These are phyloP conservation scores for Platanus orientalis DNA, from an alignment of 164 flowering plant species.

Conservation along the genomic window DNA sequence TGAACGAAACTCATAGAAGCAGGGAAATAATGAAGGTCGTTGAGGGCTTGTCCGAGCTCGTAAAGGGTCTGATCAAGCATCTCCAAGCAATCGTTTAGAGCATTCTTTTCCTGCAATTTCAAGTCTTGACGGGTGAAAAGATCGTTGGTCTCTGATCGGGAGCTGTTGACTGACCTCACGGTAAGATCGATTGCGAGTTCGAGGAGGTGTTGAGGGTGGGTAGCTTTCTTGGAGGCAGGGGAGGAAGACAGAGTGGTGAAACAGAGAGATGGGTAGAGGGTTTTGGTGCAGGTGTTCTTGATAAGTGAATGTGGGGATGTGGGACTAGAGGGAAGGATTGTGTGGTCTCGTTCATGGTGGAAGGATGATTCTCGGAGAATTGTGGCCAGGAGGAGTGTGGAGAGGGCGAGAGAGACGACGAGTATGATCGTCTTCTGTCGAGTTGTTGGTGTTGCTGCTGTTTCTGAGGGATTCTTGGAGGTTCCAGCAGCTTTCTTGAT, in stretches of 20 bases:
- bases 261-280: constrained; percentile 37
- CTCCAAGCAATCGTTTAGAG: constrained; percentile 39
- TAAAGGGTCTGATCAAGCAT: constrained; percentile 40
- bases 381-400: not conserved
- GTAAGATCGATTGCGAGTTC: constrained; percentile 24
- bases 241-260: constrained; percentile 20
- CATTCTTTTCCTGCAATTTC: constrained; percentile 28
- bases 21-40: constrained; percentile 13
- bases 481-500: constrained; percentile 11
- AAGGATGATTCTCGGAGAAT: not conserved
- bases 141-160: constrained; percentile 4
- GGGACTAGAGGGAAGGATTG: not conserved
- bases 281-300: constrained; percentile 30
- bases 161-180: not conserved
- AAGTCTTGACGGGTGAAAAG: constrained; percentile 18
- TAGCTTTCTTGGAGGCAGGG: constrained; percentile 12
- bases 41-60: constrained; percentile 29
- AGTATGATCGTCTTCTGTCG: constrained; percentile 6
- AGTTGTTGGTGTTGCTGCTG: constrained; percentile 2
- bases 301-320: constrained; percentile 17
- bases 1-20: not conserved
- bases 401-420: constrained; percentile 8
- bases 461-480: constrained; percentile 8
- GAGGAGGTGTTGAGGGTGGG: constrained; percentile 23
- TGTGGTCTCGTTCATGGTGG: not conserved